phyloP scores from a whole-genome alignment of 2,329 filamentous ascomycete genomes.

The Grosmannia clavigera region DNA sequence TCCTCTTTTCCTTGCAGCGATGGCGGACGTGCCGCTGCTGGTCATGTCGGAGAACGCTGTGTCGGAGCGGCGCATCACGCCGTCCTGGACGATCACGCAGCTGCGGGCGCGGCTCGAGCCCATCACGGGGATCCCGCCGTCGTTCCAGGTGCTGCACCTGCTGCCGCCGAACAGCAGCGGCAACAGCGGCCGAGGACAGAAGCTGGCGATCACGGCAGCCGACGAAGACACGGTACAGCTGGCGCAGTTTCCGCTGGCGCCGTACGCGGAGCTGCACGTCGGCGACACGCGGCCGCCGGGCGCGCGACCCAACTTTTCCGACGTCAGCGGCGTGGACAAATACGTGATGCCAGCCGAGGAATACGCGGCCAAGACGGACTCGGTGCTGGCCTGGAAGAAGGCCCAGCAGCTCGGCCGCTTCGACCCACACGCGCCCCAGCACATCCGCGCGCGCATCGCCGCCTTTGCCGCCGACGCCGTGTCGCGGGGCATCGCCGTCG shows the following conservation, averaged over 20 bases:
- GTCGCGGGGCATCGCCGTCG: constrained; percentile 52
- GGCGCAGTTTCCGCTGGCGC: constrained; percentile 51
- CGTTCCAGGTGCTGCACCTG: constrained; percentile 62
- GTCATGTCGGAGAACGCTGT: constrained; percentile 65
- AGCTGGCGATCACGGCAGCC: constrained; percentile 51
- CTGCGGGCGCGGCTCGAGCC: constrained; percentile 83
- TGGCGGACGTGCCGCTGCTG: constrained; percentile 64
- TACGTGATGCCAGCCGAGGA: constrained; percentile 77
- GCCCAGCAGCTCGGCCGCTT: constrained; percentile 92
- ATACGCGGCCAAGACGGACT: constrained; percentile 78
- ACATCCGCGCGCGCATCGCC: constrained; percentile 59
- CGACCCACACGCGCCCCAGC: constrained; percentile 67
- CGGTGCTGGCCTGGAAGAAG: constrained; percentile 91
- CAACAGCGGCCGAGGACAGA: constrained; percentile 23
- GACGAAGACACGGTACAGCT: constrained; percentile 62
- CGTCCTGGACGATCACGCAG: constrained; percentile 77
- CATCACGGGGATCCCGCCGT: constrained; percentile 81
- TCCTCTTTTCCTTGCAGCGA: constrained; percentile 17
- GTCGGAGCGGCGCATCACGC: constrained; percentile 83
- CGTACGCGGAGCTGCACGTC: constrained; percentile 71
- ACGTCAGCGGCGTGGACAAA: constrained; percentile 72
- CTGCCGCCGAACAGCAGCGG: constrained; percentile 29
- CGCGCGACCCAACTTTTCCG: constrained; percentile 67
- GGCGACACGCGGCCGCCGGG: constrained; percentile 65
- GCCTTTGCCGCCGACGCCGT: constrained; percentile 58